Percentiles rank a stretch among this genome's conserved stretches.
These are phyloP conservation scores for Lindgomyces ingoldianus DNA, from an alignment of 495 filamentous ascomycete species.

Conservation along the genomic window DNA sequence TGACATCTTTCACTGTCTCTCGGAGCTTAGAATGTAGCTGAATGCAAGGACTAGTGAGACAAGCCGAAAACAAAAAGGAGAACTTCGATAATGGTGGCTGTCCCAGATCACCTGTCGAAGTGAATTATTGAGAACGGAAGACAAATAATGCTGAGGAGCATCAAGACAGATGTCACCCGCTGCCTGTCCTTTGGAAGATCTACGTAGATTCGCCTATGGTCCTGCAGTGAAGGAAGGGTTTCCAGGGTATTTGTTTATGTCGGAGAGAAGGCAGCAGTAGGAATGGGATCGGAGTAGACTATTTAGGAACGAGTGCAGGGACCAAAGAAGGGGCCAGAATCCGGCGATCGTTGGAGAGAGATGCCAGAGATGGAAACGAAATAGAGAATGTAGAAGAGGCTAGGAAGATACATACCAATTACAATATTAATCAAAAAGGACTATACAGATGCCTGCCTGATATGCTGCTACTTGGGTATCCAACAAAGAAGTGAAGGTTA, in stretches of 20 bases:
- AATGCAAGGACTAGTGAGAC: background rate
- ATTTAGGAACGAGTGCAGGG: background rate
- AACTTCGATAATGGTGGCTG: slow-evolving; percentile 5
- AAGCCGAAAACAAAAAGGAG: background rate
- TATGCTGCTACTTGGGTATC: background rate
- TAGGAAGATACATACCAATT: slow-evolving; percentile 15
- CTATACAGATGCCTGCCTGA: background rate
- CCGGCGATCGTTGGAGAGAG: background rate
- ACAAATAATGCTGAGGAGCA: slow-evolving; percentile 4
- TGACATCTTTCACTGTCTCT: slow-evolving; percentile 5
- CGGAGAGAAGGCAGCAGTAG: background rate
- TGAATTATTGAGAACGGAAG: slow-evolving; percentile 18
- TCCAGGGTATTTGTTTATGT: too few species aligned
- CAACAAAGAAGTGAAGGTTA: background rate
- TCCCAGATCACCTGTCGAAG: slow-evolving; percentile 9
- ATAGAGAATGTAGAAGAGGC: background rate
- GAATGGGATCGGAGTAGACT: background rate
- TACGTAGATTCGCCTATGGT: background rate
- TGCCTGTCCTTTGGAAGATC: slow-evolving; percentile 3
- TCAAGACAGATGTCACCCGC: background rate
- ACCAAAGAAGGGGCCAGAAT: background rate
- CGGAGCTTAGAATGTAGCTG: slow-evolving; percentile 11
- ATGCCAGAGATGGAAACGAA: background rate
- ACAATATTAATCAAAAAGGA: background rate
- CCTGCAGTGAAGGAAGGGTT: too few species aligned